Base-by-base conservation (phyloP, 441 rosid species). In the Jatropha multifida region DNA sequence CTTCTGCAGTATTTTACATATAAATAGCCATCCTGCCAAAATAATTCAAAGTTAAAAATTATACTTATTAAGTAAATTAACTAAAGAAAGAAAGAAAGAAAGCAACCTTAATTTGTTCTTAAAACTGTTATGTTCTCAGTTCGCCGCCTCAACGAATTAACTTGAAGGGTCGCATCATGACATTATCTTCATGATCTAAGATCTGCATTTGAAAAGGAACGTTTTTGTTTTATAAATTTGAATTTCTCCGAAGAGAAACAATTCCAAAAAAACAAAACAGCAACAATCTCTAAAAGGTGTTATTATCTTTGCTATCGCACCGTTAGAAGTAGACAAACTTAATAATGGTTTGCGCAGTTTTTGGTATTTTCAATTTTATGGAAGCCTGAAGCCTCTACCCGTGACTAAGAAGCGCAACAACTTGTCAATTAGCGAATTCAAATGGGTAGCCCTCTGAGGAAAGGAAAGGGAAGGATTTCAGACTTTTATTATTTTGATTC, bases 101-200 rank as follows among this genome's bases (percentile, higher is more conserved):
- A 52, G n/a, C 56, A 52, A 42, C 56, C 56, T 52, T 52, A 52
- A 17, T 18, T 56, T 20, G 18, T 56, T 56, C 3, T 56, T n/a
- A 12, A n/a, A 4, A 73, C 37, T 20, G 23, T 46, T 7, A 27
- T 71, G 76, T 78, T 79, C 81, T 62, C 81, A 74, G 75, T 58
- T 74, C 76, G 71, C 73, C 79, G 1, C 79, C 61, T 83, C 85
- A 87, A 38, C 71, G 80, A 60, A 87, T 77, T 62, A 91, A 54
- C 74, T 87, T 83, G 72, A 93, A 76, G 2, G 97, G 97, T 73
- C 97, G 87, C 88, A 92, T 92, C 95, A 92, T 92, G 65, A 75
- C 87, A 69, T 92, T 90, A 74, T 90, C 97, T 81, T 92, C 97
- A 18, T 92, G 97, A 75, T 92, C 97, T 88, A 92, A 79, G 1